A percentile compares a stretch with the other conserved stretches of the same genome.
These are phyloP conservation scores for Boletus huronensis DNA, from an alignment of 768 basidiomycete genomes.

Conservation along the genomic window DNA sequence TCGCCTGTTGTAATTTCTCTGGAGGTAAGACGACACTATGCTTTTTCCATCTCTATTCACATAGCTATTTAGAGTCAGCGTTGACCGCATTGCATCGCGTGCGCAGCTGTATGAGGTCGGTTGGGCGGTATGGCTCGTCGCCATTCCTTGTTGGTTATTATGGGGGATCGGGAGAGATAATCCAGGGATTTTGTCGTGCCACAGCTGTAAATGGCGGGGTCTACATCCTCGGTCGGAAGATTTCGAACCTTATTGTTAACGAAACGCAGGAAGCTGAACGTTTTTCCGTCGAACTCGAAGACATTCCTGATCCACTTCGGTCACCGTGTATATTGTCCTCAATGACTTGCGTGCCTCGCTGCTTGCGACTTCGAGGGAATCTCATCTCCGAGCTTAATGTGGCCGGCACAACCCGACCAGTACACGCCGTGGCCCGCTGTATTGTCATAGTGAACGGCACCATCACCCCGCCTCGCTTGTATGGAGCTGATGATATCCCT, in stretches of 20 bases:
- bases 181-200: conserved; percentile 87
- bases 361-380: conserved; percentile 24
- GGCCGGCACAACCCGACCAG: not conserved
- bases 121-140: conserved; percentile 82
- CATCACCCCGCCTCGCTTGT: conserved; percentile 25
- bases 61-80: conserved; percentile 52
- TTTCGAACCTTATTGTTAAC: conserved; percentile 32
- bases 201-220: conserved; percentile 77
- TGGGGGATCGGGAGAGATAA: conserved; percentile 87
- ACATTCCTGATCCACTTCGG: conserved; percentile 55
- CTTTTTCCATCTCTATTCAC: conserved; percentile 3
- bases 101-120: conserved; percentile 68
- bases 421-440: conserved; percentile 39
- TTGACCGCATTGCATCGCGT: conserved; percentile 65
- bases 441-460: conserved; percentile 48
- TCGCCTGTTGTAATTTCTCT: conserved; percentile 64
- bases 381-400: conserved; percentile 6
- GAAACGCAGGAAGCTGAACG: conserved; percentile 7
- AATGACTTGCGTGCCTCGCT: conserved; percentile 31
- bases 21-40: conserved; percentile 43
- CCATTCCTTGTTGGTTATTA: conserved; percentile 95
- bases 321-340: conserved; percentile 57
- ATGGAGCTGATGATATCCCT: conserved; percentile 20
- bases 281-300: conserved; percentile 52
- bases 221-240: conserved; percentile 62